A percentile compares a stretch with the other conserved stretches of the same genome.
Evolutionary conservation across 169 alveolate species (phyloP).

Genomic region (Eimeria necatrix): DNA sequence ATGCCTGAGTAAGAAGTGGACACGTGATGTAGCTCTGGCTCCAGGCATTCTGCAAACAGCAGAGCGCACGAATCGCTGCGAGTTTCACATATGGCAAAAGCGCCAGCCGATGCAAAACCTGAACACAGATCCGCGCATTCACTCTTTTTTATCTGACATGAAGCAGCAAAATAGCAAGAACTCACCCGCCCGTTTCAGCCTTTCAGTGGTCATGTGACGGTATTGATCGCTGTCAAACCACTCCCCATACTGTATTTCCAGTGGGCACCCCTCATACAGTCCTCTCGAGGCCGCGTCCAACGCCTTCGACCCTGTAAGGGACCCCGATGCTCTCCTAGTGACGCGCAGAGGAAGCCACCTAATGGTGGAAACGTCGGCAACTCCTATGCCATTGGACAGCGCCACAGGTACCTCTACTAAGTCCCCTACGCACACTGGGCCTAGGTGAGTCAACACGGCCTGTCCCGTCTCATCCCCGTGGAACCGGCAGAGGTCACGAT

Average conservation of each 20-base stretch:
- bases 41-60: constrained; percentile 70
- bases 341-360: constrained; percentile 80
- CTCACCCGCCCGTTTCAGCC: constrained; percentile 66
- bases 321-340: background rate
- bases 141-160: background rate
- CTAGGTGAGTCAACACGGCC: constrained; percentile 81
- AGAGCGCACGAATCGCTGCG: background rate
- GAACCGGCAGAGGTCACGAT: constrained; percentile 84
- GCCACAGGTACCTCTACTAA: constrained; percentile 84
- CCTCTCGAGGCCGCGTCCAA: constrained; percentile 35
- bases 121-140: too few species aligned
- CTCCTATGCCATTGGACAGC: constrained; percentile 81
- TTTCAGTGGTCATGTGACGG: constrained; percentile 69
- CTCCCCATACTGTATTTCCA: constrained; percentile 51
- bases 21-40: constrained; percentile 63
- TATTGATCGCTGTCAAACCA: constrained; percentile 72
- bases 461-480: constrained; percentile 83
- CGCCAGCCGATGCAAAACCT: background rate
- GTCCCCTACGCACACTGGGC: constrained; percentile 84
- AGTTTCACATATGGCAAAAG: background rate
- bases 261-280: constrained; percentile 56
- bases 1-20: constrained; percentile 75
- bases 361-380: constrained; percentile 68
- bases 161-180: background rate
- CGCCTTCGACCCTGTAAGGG: constrained; percentile 41